Conservation (phyloP, 2,329 filamentous ascomycete species). For the Penicillium sp. region DNA sequence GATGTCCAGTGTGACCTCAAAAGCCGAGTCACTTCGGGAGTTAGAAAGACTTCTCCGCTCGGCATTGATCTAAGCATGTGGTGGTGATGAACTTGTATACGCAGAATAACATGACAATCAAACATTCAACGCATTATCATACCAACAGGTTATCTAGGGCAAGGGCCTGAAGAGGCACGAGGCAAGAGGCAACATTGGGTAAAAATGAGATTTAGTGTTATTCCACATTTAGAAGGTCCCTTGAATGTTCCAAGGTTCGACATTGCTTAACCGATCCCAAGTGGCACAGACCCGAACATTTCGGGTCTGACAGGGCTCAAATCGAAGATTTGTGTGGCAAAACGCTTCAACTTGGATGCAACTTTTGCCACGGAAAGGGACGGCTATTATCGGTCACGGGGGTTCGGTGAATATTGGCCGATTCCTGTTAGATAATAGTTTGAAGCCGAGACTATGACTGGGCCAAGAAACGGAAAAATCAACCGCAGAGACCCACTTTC, state of each 20-base stretch:
- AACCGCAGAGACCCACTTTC: neutral
- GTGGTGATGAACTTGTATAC: no score
- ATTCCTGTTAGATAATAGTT: constrained; percentile 22
- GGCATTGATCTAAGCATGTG: constrained; percentile 27
- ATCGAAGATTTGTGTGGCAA: neutral
- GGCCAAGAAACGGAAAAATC: neutral
- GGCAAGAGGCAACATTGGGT: no score
- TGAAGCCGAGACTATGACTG: constrained; percentile 11
- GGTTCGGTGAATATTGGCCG: constrained; percentile 14
- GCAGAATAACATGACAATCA: neutral
- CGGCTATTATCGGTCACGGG: constrained; percentile 17
- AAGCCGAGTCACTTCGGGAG: constrained; percentile 38
- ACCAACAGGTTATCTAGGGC: neutral
- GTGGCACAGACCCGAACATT: no score
- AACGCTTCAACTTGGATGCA: neutral
- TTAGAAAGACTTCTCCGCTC: constrained; percentile 42
- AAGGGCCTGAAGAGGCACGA: no score
- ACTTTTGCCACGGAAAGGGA: neutral
- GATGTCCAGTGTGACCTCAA: constrained; percentile 56
- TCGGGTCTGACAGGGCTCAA: neutral
- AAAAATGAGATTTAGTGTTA: no score
- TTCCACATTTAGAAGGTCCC: no score
- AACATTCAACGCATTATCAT: neutral
- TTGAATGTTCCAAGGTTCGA: no score
- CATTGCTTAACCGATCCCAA: no score